phyloP scores from a whole-genome alignment of 2,329 filamentous ascomycete species.

The Clonostachys sp. region DNA sequence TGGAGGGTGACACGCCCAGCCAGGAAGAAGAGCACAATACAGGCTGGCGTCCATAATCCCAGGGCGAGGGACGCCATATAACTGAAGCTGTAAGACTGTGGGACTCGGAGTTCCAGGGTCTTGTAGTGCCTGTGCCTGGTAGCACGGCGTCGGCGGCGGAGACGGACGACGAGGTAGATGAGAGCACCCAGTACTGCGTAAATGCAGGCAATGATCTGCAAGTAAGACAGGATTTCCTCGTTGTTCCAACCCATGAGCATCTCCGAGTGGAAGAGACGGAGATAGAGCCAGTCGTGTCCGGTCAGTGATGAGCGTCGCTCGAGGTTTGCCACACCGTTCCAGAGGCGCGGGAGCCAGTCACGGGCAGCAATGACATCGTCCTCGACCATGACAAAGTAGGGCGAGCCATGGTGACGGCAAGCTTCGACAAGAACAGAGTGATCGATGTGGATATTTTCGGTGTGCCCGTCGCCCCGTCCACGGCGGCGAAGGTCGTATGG shows the following conservation, averaged over 20 bases:
- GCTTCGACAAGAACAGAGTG: constrained; percentile 23
- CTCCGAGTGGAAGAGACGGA: constrained; percentile 31
- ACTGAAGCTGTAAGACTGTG: constrained; percentile 10
- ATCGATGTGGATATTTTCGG: constrained; percentile 25
- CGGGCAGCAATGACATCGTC: constrained; percentile 27
- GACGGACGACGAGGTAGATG: constrained; percentile 7
- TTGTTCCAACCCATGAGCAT: constrained; percentile 29
- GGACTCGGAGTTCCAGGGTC: not conserved
- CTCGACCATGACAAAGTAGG: constrained; percentile 28
- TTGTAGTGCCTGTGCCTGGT: not conserved
- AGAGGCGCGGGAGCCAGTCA: constrained; percentile 23
- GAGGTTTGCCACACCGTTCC: constrained; percentile 16
- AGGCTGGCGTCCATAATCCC: constrained; percentile 23
- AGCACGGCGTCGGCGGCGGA: constrained; percentile 1
- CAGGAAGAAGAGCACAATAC: constrained; percentile 19
- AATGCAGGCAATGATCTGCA: constrained; percentile 13
- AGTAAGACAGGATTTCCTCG: constrained; percentile 23
- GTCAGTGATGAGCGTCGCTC: constrained; percentile 11
- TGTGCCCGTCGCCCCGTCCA: constrained; percentile 16
- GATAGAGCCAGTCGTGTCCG: constrained; percentile 23
- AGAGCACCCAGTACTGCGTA: constrained; percentile 14
- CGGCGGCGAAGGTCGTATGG: constrained; percentile 13
- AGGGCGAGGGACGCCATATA: constrained; percentile 15
- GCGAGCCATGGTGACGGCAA: constrained; percentile 16
- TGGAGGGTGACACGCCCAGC: constrained; percentile 17